These are phyloP conservation scores for Trichoderma orchidacearum DNA, from an alignment of 495 filamentous ascomycete species.

Conservation along the genomic window DNA sequence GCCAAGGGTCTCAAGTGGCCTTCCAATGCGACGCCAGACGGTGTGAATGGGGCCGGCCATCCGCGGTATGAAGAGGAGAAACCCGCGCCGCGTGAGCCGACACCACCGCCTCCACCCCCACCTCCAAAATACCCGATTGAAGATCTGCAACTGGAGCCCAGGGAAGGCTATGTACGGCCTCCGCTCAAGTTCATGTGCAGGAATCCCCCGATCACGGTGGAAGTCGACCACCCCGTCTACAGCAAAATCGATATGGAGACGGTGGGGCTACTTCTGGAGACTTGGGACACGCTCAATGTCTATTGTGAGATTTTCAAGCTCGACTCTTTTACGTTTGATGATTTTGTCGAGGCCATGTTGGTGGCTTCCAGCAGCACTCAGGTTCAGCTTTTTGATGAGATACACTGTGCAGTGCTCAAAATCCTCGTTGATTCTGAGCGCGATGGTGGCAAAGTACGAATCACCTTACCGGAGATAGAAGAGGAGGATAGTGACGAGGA, in stretches of 20 bases:
- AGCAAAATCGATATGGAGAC: slow-evolving; percentile 64
- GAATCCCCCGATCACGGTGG: slow-evolving; percentile 32
- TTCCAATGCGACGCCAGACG: neutral
- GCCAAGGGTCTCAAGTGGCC: slow-evolving; percentile 25
- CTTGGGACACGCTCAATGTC: slow-evolving; percentile 92
- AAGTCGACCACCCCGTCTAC: slow-evolving; percentile 14
- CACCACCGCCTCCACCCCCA: slow-evolving; percentile 54
- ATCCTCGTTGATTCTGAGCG: slow-evolving; percentile 63
- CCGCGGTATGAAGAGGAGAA: slow-evolving; percentile 14
- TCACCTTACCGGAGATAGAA: slow-evolving; percentile 65
- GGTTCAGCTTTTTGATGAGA: slow-evolving; percentile 79
- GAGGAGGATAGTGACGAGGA: slow-evolving; percentile 52
- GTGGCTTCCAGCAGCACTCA: slow-evolving; percentile 63
- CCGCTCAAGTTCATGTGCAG: slow-evolving; percentile 61
- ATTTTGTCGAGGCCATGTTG: slow-evolving; percentile 79
- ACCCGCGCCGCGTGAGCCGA: slow-evolving; percentile 18
- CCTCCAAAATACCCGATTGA: slow-evolving; percentile 91
- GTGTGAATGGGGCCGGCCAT: slow-evolving; percentile 8
- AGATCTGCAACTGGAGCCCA: slow-evolving; percentile 65
- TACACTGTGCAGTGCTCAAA: slow-evolving; percentile 85
- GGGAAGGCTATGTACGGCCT: slow-evolving; percentile 48
- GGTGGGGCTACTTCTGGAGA: slow-evolving; percentile 68
- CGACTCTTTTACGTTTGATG: slow-evolving; percentile 96
- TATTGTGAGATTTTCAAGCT: slow-evolving; percentile 86
- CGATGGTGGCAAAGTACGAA: slow-evolving; percentile 64